Evolutionary conservation across 2,329 filamentous ascomycete species (phyloP), one percentile per base, ranked within the genome.

Genomic region (Colletotrichum sp.): DNA sequence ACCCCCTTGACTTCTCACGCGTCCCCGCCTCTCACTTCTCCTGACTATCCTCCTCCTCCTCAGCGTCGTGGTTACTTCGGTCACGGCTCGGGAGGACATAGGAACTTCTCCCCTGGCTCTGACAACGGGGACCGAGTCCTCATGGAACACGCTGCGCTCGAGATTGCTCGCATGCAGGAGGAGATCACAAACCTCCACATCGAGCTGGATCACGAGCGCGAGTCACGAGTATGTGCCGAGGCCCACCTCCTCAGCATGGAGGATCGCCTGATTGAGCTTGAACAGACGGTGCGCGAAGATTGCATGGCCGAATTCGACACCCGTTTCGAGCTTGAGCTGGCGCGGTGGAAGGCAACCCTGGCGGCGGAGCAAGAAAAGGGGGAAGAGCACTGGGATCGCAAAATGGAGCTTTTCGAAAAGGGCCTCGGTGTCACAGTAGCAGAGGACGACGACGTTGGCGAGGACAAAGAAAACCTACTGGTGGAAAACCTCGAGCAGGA

Each of bases 271-370:
- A 79, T 92, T 6, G 91, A 93, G 68, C 87, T 98, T 15, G 97
- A 99, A 83, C 93, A 95, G 79, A 93, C 94, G 7, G 92, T 99
- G 34, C 93, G 97, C 26, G 96, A 98, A 81, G 96, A 99, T 79
- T 96, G 96, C 80, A 96, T 93, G 79, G 89, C 87, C 4, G 97
- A 98, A 81, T 98, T 98, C 87, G 97, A 99, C 81, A 88, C 91
- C 75, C 91, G 92, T 13, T 89, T 98, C 63, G 91, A 92, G 24
- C 86, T 93, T 15, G 96, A 98, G 83, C 91, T 95, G 83, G 90
- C 91, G 12, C 89, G 95, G n/a, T 98, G 95, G 94, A 94, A 96
- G 82, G 91, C 90, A 1, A 94, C 92, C 0, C 91, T 96, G 83
- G 94, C 95, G 21, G 91, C 94, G 7, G 96, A 98, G 83, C 90